A percentile compares a stretch with the other conserved stretches of the same genome.
These are phyloP conservation scores for Pisolithus sp. DNA, from an alignment of 768 basidiomycete genomes.

Conservation along the genomic window DNA sequence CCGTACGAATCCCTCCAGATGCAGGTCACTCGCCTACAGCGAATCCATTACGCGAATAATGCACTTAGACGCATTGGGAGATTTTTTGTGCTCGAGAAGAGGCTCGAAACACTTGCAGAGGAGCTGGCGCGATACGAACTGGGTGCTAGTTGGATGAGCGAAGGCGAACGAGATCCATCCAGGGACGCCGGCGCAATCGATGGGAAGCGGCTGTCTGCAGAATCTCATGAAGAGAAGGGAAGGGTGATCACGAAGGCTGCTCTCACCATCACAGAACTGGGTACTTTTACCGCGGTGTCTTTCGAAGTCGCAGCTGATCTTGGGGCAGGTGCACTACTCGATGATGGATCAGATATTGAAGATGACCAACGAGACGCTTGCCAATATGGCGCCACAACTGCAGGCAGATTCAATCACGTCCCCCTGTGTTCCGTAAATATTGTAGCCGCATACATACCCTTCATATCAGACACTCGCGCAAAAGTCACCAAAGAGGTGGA, in stretches of 20 bases:
- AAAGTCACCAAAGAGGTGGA: slow-evolving; percentile 86
- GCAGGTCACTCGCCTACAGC: slow-evolving; percentile 67
- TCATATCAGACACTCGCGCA: slow-evolving; percentile 63
- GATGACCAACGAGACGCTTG: background rate
- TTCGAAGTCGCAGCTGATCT: slow-evolving; percentile 1
- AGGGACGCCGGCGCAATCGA: background rate
- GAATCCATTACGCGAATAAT: slow-evolving; percentile 79
- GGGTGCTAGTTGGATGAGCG: background rate
- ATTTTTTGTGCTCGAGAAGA: slow-evolving; percentile 75
- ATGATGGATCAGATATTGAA: slow-evolving; percentile 29
- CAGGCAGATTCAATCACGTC: slow-evolving; percentile 28
- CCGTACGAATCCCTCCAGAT: slow-evolving; percentile 74
- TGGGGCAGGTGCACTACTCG: slow-evolving; percentile 43
- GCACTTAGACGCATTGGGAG: slow-evolving; percentile 77
- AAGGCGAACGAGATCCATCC: background rate
- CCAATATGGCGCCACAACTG: slow-evolving; percentile 5
- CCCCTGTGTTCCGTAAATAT: slow-evolving; percentile 70
- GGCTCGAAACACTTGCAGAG: slow-evolving; percentile 81
- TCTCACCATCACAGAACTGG: slow-evolving; percentile 86
- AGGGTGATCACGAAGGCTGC: slow-evolving; percentile 89
- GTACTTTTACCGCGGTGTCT: slow-evolving; percentile 19
- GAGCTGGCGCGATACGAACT: slow-evolving; percentile 41
- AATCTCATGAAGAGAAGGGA: slow-evolving; percentile 74
- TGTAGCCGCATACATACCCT: slow-evolving; percentile 61
- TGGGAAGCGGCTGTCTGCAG: slow-evolving; percentile 14